Evolutionary conservation across 768 basidiomycete species (phyloP).

Genomic region (Russula abietina): DNA sequence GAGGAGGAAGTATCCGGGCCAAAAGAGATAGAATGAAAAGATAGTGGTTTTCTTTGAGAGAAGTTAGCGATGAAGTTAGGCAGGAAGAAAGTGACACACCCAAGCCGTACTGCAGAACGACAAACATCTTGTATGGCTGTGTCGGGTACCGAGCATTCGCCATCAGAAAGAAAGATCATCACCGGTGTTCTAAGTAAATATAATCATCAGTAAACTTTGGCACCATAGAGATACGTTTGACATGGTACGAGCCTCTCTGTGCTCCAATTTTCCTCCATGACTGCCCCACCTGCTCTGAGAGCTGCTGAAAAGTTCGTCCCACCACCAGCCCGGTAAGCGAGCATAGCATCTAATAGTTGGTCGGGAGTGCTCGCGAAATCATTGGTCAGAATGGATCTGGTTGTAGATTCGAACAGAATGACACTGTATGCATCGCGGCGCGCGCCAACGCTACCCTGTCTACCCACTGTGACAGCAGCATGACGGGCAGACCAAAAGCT

Average conservation of each 20-base stretch:
- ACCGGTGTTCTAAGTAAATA: slow-evolving; percentile 39
- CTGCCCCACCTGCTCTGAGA: slow-evolving; percentile 31
- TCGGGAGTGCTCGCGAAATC: slow-evolving; percentile 44
- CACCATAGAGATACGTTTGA: not conserved
- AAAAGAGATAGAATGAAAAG: slow-evolving; percentile 55
- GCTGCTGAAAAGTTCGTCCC: slow-evolving; percentile 45
- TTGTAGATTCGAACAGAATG: slow-evolving; percentile 38
- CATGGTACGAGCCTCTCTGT: slow-evolving; percentile 38
- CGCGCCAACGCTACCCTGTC: slow-evolving; percentile 25
- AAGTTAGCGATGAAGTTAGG: not conserved
- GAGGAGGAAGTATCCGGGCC: slow-evolving; percentile 34
- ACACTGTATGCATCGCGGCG: slow-evolving; percentile 56
- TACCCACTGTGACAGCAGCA: slow-evolving; percentile 30
- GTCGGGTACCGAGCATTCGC: slow-evolving; percentile 41
- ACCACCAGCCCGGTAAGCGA: slow-evolving; percentile 32
- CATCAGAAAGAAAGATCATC: slow-evolving; percentile 54
- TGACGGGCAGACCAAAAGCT: slow-evolving; percentile 52
- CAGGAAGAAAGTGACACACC: slow-evolving; percentile 30
- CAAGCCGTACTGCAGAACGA: slow-evolving; percentile 38
- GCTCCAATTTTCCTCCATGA: slow-evolving; percentile 47
- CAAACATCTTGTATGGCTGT: slow-evolving; percentile 38
- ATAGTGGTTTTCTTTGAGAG: slow-evolving; percentile 42
- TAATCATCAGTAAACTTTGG: slow-evolving; percentile 2
- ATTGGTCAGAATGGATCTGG: slow-evolving; percentile 34
- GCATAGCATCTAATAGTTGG: slow-evolving; percentile 37